Conservation (phyloP, 2,329 filamentous ascomycete species). For the Colletotrichum musae region DNA sequence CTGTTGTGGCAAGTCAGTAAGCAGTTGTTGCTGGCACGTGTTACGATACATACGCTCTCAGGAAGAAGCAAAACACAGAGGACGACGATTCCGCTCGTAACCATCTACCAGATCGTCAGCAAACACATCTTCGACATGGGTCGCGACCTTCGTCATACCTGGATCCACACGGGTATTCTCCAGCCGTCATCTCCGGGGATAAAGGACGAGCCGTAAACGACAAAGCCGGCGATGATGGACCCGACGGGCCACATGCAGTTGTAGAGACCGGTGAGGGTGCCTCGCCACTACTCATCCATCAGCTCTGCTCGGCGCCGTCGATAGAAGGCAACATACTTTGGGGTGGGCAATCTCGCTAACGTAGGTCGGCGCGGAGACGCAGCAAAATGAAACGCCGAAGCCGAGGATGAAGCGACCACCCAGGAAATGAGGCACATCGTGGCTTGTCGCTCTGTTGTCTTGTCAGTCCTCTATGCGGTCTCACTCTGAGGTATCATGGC, state of each 20-base stretch:
- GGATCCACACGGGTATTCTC: conserved; percentile 66
- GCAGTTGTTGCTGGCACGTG: fast-evolving
- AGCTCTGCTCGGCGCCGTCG: fast-evolving
- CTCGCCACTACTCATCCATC: conserved; percentile 55
- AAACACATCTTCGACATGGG: not conserved
- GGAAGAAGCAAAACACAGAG: conserved; percentile 60
- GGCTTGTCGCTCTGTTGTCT: conserved; percentile 53
- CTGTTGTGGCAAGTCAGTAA: not conserved
- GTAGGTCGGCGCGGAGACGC: conserved; percentile 63
- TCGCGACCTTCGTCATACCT: conserved; percentile 49
- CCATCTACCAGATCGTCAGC: not conserved
- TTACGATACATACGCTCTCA: conserved; percentile 52
- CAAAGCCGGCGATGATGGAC: conserved; percentile 68
- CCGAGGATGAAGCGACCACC: conserved; percentile 66
- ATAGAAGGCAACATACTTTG: conserved; percentile 38
- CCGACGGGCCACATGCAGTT: conserved; percentile 65
- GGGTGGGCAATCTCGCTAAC: conserved; percentile 70
- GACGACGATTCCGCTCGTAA: conserved; percentile 62
- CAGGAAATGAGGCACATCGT: conserved; percentile 61
- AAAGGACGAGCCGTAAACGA: conserved; percentile 64
- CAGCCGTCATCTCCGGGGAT: conserved; percentile 56
- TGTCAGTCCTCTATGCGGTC: not conserved
- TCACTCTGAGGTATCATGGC: no score
- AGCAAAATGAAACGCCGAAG: conserved; percentile 66
- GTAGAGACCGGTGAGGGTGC: conserved; percentile 66